Evolutionary conservation across 495 filamentous ascomycete genomes (phyloP), one percentile per base, ranked within the genome.

Genomic region (Entonaema liquescens): DNA sequence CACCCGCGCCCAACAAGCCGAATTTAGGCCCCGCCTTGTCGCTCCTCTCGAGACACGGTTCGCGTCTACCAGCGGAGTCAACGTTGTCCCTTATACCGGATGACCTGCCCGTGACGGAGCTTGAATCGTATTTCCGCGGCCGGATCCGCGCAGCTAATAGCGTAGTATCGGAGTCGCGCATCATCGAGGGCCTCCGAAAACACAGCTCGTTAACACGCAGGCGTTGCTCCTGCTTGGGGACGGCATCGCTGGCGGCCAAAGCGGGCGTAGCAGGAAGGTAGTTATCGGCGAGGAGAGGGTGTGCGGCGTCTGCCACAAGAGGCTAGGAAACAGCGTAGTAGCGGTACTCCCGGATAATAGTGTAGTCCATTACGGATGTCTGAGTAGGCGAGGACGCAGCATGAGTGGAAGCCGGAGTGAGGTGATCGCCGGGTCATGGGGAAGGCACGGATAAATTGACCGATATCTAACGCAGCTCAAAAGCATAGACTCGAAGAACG

Each of bases 91-190:
- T 98, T 26, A 92, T 99, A n/a, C 95, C 95, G 0, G 86, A 92
- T 60, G 78, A 86, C 5, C 84, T 98, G 4, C 89, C 92, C 7
- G 85, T 98, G 19, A 82, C 86, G 47, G 87, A 96, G 40, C 89
- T 99, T 3, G 92, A 95, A 74, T 90, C 89, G 11, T 99, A 99
- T 78, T 98, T 99, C 84, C 89, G 89, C 56, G 93, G 94, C 23
- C 89, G 94, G 21, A 97, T 98, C 75, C 90, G 96, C 31, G 87
- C 89, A n/a, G 93, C 93, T 17, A 97, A 92, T 71, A 89, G 89
- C 15, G 83, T 91, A 4, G 84, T 94, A 57, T 93, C 91, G 65
- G 91, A 97, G 78, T 88, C 87, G 29, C 85, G 89, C 17, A 87
- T 98, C n/a, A 87, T 92, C 21, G 88, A 89, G 1, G 88, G 88